Percentiles rank a stretch among this genome's conserved stretches.
Conservation (phyloP, 1,284 basidiomycete genomes). For the Pseudozyma pruni region DNA sequence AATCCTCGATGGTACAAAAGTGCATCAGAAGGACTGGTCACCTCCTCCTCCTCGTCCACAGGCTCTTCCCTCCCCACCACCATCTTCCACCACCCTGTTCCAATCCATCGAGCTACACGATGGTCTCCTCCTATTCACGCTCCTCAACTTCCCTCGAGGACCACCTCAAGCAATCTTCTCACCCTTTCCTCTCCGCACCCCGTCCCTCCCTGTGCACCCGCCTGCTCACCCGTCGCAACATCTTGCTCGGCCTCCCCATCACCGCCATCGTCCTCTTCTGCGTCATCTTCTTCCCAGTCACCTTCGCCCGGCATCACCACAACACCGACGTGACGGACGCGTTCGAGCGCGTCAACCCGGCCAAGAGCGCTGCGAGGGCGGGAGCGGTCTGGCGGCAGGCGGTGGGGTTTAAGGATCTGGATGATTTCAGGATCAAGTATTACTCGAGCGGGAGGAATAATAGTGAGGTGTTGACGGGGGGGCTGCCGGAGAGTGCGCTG, state of each 20-base stretch:
- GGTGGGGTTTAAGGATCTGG: conserved; percentile 1
- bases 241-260: background rate
- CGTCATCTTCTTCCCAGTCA: conserved; percentile 15
- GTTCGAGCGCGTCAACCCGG: background rate
- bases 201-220: background rate
- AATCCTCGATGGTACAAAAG: too few relatives aligned
- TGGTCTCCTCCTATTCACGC: too few relatives aligned
- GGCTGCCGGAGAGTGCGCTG: conserved; percentile 3
- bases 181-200: too few relatives aligned
- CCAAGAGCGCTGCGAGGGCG: conserved; percentile 52
- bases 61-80: too few relatives aligned
- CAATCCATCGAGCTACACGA: too few relatives aligned
- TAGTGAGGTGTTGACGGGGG: background rate
- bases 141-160: too few relatives aligned
- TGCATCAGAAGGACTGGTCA: too few relatives aligned
- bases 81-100: too few relatives aligned
- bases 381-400: conserved; percentile 69
- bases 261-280: background rate
- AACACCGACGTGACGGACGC: background rate
- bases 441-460: conserved; percentile 18
- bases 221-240: background rate
- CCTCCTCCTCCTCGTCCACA: too few relatives aligned
- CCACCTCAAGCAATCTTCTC: too few relatives aligned
- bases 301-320: conserved; percentile 6
- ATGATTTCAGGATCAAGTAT: conserved; percentile 21